Conservation (phyloP, 768 basidiomycete species). For the Lactarius akahatsu region DNA sequence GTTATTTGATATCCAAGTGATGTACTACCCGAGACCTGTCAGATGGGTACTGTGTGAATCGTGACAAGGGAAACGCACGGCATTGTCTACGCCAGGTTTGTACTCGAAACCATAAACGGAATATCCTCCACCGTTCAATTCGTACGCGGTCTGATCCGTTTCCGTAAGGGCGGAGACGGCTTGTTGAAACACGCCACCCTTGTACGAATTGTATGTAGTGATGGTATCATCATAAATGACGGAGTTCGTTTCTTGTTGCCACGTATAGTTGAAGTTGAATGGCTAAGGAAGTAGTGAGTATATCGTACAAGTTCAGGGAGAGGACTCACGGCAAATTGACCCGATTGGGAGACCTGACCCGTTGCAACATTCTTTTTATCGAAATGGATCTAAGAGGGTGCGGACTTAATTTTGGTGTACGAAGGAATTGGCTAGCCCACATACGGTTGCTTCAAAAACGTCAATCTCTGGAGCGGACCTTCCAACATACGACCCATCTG, state of each 20-base stretch:
- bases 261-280: constrained; percentile 25
- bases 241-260: constrained; percentile 3
- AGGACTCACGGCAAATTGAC: constrained; percentile 28
- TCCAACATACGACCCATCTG: constrained; percentile 60
- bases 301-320: not conserved
- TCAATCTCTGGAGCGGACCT: constrained; percentile 71
- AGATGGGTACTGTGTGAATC: not conserved
- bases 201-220: constrained; percentile 51
- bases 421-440: not conserved
- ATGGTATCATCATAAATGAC: not conserved
- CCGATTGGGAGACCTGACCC: constrained; percentile 28
- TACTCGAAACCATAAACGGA: constrained; percentile 48
- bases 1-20: constrained; percentile 45
- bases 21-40: constrained; percentile 33
- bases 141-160: constrained; percentile 43
- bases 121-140: constrained; percentile 36
- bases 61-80: constrained; percentile 15
- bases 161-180: constrained; percentile 68
- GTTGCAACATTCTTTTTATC: not conserved
- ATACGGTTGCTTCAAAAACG: constrained; percentile 55
- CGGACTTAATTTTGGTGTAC: not conserved
- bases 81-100: constrained; percentile 36
- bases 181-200: constrained; percentile 80
- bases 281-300: constrained; percentile 15
- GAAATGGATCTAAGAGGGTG: not conserved